These are phyloP conservation scores for Epicoccum sorghinum DNA, from an alignment of 2,329 filamentous ascomycete species.

Conservation along the genomic window DNA sequence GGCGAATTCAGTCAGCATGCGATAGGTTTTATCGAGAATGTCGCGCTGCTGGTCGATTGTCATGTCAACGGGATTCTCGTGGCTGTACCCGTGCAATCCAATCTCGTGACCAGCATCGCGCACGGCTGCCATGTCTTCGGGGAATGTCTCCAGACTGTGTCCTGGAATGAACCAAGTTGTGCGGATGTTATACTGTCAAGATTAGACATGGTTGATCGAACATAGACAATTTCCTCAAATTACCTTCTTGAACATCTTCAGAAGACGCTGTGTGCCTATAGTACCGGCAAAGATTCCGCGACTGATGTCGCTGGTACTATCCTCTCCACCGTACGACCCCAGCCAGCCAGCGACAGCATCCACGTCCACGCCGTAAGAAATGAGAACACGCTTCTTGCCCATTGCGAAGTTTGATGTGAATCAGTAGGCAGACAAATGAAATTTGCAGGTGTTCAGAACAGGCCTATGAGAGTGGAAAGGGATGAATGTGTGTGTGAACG, in stretches of 20 bases:
- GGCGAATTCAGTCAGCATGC: conserved; percentile 71
- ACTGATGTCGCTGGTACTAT: conserved; percentile 73
- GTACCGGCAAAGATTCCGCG: conserved; percentile 73
- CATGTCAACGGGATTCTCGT: conserved; percentile 77
- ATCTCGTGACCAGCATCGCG: conserved; percentile 70
- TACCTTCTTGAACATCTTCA: conserved; percentile 71
- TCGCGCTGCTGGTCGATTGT: conserved; percentile 76
- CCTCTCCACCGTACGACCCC: conserved; percentile 74
- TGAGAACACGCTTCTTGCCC: conserved; percentile 60
- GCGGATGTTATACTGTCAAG: conserved; percentile 66
- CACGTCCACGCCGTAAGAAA: conserved; percentile 74
- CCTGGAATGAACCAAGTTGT: conserved; percentile 68
- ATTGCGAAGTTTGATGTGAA: conserved; percentile 26
- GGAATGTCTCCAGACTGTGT: conserved; percentile 70
- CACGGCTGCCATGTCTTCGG: conserved; percentile 66
- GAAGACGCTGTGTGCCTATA: conserved; percentile 67
- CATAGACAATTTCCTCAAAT: background rate
- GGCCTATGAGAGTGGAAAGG: background rate
- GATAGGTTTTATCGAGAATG: conserved; percentile 76
- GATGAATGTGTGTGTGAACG: background rate
- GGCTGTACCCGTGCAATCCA: conserved; percentile 72
- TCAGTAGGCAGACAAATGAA: background rate
- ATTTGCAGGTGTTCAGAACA: background rate
- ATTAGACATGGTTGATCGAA: background rate
- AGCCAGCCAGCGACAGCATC: conserved; percentile 73